phyloP scores from a whole-genome alignment of 257 asterid genomes.

The Solanum sitiens region DNA sequence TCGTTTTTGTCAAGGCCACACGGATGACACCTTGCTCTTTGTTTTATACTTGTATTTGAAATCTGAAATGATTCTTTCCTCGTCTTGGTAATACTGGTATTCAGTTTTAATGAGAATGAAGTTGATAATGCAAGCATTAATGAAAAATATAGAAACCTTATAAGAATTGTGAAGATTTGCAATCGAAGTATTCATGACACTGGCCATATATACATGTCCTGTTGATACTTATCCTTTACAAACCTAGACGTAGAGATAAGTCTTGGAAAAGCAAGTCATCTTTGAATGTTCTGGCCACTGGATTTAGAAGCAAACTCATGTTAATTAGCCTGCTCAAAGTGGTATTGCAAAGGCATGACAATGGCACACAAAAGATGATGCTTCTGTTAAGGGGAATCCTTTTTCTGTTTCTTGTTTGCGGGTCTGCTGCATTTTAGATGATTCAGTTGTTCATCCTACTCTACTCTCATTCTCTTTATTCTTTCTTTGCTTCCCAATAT shows the following conservation, averaged over 20 bases:
- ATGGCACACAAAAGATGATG: not conserved
- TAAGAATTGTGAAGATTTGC: not conserved
- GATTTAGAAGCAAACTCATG: not conserved
- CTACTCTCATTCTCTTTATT: not conserved
- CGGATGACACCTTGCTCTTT: not conserved
- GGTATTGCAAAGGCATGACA: not conserved
- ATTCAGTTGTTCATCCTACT: not conserved
- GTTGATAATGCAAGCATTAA: not conserved
- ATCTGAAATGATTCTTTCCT: not conserved
- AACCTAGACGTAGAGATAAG: not conserved
- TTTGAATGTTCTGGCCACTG: not conserved
- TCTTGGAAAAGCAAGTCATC: not conserved
- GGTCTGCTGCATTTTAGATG: not conserved
- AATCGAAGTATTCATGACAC: not conserved
- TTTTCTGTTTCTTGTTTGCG: not conserved
- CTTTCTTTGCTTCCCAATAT: not conserved
- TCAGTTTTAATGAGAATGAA: not conserved
- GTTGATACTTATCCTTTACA: not conserved
- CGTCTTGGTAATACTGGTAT: not conserved
- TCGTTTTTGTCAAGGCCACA: not conserved
- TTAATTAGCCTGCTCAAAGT: not conserved
- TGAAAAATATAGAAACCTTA: not conserved
- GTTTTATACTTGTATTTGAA: not conserved
- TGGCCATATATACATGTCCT: not conserved
- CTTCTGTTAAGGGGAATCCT: not conserved